Percentiles rank a stretch among this genome's conserved stretches.
Evolutionary conservation across 2,329 filamentous ascomycete species (phyloP).

Genomic region (Cercospora sojina): DNA sequence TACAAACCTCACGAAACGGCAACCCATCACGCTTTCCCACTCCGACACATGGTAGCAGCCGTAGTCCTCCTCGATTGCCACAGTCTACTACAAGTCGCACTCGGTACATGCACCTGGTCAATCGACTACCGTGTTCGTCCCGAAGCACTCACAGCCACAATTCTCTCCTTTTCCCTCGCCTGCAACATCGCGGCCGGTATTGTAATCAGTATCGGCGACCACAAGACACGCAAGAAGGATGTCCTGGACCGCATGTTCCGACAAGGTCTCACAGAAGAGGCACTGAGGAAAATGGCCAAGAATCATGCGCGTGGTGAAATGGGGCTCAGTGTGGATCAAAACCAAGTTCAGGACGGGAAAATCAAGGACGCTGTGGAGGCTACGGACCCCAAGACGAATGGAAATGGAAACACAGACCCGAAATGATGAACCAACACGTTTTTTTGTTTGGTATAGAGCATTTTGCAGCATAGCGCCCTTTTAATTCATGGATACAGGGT

Average conservation of each 20-base stretch:
- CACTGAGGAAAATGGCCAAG: slow-evolving; percentile 52
- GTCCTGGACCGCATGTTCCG: slow-evolving; percentile 73
- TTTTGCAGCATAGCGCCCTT: background rate
- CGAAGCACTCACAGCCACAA: slow-evolving; percentile 73
- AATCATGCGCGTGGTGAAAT: slow-evolving; percentile 26
- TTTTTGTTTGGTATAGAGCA: background rate
- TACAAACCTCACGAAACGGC: slow-evolving; percentile 86
- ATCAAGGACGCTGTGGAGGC: slow-evolving; percentile 17
- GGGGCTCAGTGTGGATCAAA: slow-evolving; percentile 20
- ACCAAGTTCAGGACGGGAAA: slow-evolving; percentile 23
- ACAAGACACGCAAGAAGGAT: slow-evolving; percentile 79
- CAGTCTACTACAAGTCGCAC: slow-evolving; percentile 74
- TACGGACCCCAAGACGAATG: slow-evolving; percentile 5
- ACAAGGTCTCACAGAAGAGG: slow-evolving; percentile 70
- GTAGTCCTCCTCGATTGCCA: slow-evolving; percentile 79
- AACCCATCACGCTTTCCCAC: slow-evolving; percentile 76
- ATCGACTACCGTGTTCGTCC: slow-evolving; percentile 70
- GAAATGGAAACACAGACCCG: background rate
- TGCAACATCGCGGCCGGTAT: slow-evolving; percentile 76
- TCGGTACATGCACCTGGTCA: slow-evolving; percentile 75
- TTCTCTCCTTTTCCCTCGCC: slow-evolving; percentile 74
- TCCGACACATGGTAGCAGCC: slow-evolving; percentile 70
- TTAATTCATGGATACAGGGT: background rate
- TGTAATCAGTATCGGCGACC: slow-evolving; percentile 73
- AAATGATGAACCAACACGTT: background rate